phyloP scores from a whole-genome alignment of 176 grass and related monocot genomes.

The Raddia distichophylla region DNA sequence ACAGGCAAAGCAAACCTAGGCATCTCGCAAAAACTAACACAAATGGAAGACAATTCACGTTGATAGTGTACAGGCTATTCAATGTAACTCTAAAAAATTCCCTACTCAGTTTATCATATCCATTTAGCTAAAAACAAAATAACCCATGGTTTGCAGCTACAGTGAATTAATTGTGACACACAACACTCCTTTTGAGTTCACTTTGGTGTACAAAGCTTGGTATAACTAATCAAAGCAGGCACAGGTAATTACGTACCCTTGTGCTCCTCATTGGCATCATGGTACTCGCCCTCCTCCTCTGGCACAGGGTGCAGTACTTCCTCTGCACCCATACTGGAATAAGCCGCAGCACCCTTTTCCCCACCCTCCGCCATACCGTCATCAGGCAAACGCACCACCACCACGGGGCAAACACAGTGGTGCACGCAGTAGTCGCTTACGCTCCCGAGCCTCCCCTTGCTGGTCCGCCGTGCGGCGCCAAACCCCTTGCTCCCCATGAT shows the following conservation, averaged over 20 bases:
- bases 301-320: constrained; percentile 72
- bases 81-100: neutral
- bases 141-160: neutral
- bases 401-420: constrained; percentile 93
- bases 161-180: neutral
- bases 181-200: neutral
- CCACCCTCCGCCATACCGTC: constrained; percentile 45
- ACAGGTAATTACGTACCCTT: constrained; percentile 57
- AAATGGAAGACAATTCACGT: neutral
- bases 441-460: constrained; percentile 86
- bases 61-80: neutral
- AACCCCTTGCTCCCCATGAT: constrained; percentile 98
- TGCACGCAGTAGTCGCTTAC: constrained; percentile 98
- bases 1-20: neutral
- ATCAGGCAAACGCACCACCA: constrained; percentile 78
- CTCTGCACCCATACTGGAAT: constrained; percentile 17
- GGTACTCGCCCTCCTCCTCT: constrained; percentile 84
- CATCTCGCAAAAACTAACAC: constrained; percentile 1
- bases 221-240: neutral
- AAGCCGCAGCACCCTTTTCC: neutral
- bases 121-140: constrained; percentile 7
- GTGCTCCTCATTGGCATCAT: constrained; percentile 74
- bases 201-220: neutral
- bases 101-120: neutral
- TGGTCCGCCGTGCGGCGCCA: constrained; percentile 60